Base-by-base conservation (phyloP, 768 basidiomycete species). In the Boletus subcaerulescens region DNA sequence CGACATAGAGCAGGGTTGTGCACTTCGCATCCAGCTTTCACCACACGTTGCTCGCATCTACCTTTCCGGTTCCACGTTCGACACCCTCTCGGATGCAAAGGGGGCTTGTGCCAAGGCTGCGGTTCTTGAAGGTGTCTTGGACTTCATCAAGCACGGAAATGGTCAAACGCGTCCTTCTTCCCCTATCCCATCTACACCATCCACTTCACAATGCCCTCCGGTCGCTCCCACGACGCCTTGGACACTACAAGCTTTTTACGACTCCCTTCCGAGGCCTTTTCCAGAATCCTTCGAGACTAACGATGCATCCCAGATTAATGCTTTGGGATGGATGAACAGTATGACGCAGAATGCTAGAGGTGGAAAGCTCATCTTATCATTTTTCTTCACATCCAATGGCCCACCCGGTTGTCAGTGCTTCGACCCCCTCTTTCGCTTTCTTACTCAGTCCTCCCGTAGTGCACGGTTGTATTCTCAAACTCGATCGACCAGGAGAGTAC, bases 221-320 rank as follows among this genome's bases (percentile, higher is more conserved):
- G 41, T 52, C 3, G 50, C 53, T 9, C 39, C 48, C 36, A 62
- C 52, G 20, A 53, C 58, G 17, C 68, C 71, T 3, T 67, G 76
- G 40, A 74, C 77, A 0, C 68, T 89, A 1, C 83, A 85, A 56
- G 68, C 68, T 1, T 89, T 84, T 66, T 86, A 79, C 60, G 85
- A 85, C n/a, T 66, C 80, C 14, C 77, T 90, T 43, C 86, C 87
- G 1, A 76, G 77, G 43, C 87, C 86, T 1, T 79, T 87, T 48
- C 81, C 84, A 0, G 83, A 85, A 55, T 61, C 72, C 12, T 73
- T 85, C 11, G 76, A 74, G 2, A 72, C 75, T 14, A 76, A 75
- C 58, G 65, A 74, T 3, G 79, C 77, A 8, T 56, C 68, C 1
- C 80, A 84, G 53, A 77, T 86, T 52, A 83, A 85, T 48, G 80